Conservation (phyloP, 208 protist species). For the Polymyxa betae region DNA sequence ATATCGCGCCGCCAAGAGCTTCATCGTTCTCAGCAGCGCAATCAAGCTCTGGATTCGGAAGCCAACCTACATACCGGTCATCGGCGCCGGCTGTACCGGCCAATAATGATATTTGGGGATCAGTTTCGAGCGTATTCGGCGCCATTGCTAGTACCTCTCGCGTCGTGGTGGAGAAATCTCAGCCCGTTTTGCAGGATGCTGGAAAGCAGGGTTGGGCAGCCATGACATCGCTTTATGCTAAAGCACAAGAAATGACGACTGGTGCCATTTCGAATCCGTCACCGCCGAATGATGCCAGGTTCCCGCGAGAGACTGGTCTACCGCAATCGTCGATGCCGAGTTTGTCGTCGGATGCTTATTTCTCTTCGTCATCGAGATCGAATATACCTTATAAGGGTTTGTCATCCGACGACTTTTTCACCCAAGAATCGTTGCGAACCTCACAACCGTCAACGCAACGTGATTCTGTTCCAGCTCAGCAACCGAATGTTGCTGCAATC, state of each 20-base stretch:
- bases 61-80: no score
- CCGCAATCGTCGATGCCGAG: background rate
- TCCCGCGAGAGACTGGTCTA: background rate
- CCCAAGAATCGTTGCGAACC: background rate
- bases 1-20: background rate
- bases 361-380: background rate
- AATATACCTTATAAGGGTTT: background rate
- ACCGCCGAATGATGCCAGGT: background rate
- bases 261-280: background rate
- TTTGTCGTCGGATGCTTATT: background rate
- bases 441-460: no score
- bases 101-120: background rate
- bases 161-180: background rate
- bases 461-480: no score
- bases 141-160: background rate
- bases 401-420: background rate
- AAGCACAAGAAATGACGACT: conserved; percentile 21
- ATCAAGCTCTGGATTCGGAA: background rate
- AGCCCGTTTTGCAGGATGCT: conserved; percentile 14
- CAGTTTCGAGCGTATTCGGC: conserved; percentile 23
- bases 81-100: background rate
- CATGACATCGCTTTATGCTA: conserved; percentile 27
- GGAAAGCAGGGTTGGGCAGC: conserved; percentile 8
- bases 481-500: no score
- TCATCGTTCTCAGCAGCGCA: background rate